Evolutionary conservation across 108 stramenopile species (phyloP).

Genomic region (Craspedostauros australis): DNA sequence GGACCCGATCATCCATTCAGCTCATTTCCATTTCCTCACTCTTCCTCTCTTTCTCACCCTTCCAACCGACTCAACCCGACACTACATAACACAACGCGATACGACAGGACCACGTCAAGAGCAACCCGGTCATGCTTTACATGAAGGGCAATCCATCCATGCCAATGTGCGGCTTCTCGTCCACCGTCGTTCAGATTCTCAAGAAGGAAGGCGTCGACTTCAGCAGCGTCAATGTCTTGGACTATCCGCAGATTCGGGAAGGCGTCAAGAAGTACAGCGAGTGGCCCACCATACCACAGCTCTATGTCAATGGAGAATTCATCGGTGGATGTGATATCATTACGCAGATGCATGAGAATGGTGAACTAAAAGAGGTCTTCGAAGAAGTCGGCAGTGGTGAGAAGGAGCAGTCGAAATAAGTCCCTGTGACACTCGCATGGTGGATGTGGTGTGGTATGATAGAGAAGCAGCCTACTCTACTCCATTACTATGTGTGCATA

Average conservation of each 20-base stretch:
- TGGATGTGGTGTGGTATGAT: too few relatives aligned
- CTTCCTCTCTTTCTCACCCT: too few relatives aligned
- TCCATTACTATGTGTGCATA: too few relatives aligned
- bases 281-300: conserved; percentile 94
- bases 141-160: conserved; percentile 98
- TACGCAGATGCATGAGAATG: conserved; percentile 83
- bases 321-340: conserved; percentile 97
- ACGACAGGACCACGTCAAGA: conserved; percentile 58
- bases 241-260: conserved; percentile 93
- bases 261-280: conserved; percentile 85
- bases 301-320: conserved; percentile 96
- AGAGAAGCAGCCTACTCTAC: too few relatives aligned
- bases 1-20: too few relatives aligned
- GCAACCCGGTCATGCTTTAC: conserved; percentile 94
- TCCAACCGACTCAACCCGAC: too few relatives aligned
- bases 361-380: conserved; percentile 82
- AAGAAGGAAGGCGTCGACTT: conserved; percentile 88
- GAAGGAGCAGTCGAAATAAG: conserved; percentile 3
- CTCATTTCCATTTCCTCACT: too few relatives aligned
- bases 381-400: conserved; percentile 37
- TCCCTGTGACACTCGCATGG: too few relatives aligned
- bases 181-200: conserved; percentile 83
- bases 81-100: too few relatives aligned
- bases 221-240: conserved; percentile 94
- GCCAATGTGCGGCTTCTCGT: conserved; percentile 98